Evolutionary conservation across 331 rosid species (phyloP), one percentile per base, ranked within the genome.

Genomic region (Acacia pycnantha): DNA sequence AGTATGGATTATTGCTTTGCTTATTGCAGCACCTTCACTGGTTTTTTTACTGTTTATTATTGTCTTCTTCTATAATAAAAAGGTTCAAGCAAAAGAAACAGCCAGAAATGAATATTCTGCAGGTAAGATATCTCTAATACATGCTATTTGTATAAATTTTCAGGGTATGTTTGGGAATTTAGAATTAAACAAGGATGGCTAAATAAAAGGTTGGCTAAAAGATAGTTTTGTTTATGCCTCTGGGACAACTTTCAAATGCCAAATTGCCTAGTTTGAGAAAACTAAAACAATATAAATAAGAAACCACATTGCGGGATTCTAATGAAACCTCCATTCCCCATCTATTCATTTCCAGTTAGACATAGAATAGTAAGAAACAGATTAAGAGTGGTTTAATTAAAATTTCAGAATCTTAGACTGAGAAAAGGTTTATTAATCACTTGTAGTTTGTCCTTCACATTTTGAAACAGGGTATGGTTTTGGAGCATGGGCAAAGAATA

Each of bases 401-500:
- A 22, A n/a, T 22, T n/a, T 58, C 65, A 22, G 29, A 58, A 58
- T 10, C 15, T 66, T 31, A 33, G 14, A n/a, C 26, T 27, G 70
- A 29, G 70, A 15, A 16, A 73, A 51, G 74, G 69, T 11, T 70
- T 50, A 64, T 4, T 27, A 35, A 31, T 78, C 54, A 71, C 22
- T 56, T 43, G 47, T 13, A 54, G 8, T 22, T 16, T 78, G 46
- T 27, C 44, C 66, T 74, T 62, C 5, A 26, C n/a, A 64, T 61
- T 78, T 44, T 65, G 43, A 31, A 77, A 35, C 69, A 82, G 90
- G 77, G 44, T 13, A 82, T 81, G 80, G 56, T 61, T 85, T 88
- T 88, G 76, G 91, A 76, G 86, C 85, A 74, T 85, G 87, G 88
- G 86, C 90, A 85, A 71, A 84, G 61, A 84, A 59, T 77, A 85